These are phyloP conservation scores for Pharus latifolius DNA, from an alignment of 176 grass and related monocot genomes.

Conservation along the genomic window DNA sequence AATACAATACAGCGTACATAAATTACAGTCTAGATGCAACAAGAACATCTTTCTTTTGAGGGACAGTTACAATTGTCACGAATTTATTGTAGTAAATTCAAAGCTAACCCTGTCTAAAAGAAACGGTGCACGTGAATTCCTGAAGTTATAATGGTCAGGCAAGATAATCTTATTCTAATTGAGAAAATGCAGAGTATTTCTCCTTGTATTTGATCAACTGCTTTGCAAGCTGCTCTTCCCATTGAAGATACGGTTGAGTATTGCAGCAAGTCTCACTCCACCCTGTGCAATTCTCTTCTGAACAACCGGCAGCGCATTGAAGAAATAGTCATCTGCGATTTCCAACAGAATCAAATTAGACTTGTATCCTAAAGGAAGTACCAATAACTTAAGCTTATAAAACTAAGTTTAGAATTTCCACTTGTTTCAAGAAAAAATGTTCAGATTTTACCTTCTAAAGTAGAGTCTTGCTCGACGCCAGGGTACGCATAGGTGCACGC, in stretches of 20 bases:
- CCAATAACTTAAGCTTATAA: background rate
- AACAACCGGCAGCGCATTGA: constrained; percentile 29
- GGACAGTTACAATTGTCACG: background rate
- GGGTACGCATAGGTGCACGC: constrained; percentile 36
- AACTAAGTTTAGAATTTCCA: background rate
- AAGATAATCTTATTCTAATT: background rate
- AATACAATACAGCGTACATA: background rate
- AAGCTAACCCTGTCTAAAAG: background rate
- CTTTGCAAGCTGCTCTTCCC: constrained; percentile 6
- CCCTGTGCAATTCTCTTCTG: constrained; percentile 52
- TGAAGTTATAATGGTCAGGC: constrained; percentile 1
- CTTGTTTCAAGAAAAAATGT: background rate
- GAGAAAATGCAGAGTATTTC: background rate
- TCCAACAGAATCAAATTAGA: background rate
- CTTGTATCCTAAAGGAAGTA: background rate
- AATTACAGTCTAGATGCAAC: background rate
- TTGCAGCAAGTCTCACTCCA: constrained; percentile 34
- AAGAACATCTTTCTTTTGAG: background rate
- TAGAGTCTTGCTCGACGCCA: constrained; percentile 35
- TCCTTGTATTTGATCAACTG: background rate
- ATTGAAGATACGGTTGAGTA: constrained; percentile 42
- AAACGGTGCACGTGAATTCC: background rate
- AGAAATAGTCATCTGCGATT: constrained; percentile 50
- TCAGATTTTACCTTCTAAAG: constrained; percentile 30
- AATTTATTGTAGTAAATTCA: background rate